Conservation (phyloP, 371 early-diverging fungal genomes). For the Actinomortierella ambigua region DNA sequence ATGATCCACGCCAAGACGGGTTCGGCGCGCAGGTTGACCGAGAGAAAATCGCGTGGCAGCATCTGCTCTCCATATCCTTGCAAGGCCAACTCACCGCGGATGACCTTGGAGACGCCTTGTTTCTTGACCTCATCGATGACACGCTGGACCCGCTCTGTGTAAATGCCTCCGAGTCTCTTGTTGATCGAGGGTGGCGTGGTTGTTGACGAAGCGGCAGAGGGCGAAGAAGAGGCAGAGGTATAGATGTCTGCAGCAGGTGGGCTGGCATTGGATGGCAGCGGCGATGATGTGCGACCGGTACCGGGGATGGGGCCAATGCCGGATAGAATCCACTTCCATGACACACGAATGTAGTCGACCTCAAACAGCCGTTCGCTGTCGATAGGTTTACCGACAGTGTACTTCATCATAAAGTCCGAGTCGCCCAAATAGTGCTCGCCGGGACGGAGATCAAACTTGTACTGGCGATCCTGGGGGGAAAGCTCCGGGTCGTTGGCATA, state of each 20-base stretch:
- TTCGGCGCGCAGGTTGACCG: conserved; percentile 19
- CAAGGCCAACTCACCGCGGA: conserved; percentile 30
- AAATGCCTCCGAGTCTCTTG: conserved; percentile 25
- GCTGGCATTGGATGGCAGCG: conserved; percentile 13
- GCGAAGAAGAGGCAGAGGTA: background rate
- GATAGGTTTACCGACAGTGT: conserved; percentile 11
- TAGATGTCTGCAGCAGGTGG: too few relatives aligned
- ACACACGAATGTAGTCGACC: conserved; percentile 37
- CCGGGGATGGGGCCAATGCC: conserved; percentile 5
- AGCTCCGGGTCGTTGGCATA: conserved; percentile 22
- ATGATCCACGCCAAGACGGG: conserved; percentile 31
- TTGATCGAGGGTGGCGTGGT: too few relatives aligned
- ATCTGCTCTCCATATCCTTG: conserved; percentile 17
- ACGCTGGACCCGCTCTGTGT: conserved; percentile 20
- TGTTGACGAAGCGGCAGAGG: too few relatives aligned
- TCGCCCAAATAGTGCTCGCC: conserved; percentile 33
- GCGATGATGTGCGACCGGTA: too few relatives aligned
- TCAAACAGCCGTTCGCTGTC: conserved; percentile 1
- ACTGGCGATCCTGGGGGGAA: conserved; percentile 20
- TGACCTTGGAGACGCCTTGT: conserved; percentile 5
- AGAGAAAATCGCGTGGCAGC: conserved; percentile 25
- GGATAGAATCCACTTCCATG: conserved; percentile 31
- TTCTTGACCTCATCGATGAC: conserved; percentile 14
- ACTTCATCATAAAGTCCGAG: conserved; percentile 30
- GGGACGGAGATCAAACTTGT: conserved; percentile 23